These are phyloP conservation scores for Phoma sp. DNA, from an alignment of 2,329 filamentous ascomycete species.

Conservation along the genomic window DNA sequence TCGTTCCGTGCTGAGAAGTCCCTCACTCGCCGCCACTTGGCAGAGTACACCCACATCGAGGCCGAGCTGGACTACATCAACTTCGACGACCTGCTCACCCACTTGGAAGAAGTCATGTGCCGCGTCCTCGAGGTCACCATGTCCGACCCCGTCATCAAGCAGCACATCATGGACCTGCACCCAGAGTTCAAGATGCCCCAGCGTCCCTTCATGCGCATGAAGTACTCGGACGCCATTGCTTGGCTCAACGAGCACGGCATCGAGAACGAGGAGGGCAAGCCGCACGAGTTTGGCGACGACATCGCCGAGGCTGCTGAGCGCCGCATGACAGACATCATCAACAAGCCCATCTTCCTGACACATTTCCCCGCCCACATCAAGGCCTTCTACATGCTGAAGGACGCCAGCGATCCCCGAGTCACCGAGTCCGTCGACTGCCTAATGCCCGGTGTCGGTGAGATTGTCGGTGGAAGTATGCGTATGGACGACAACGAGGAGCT, in stretches of 20 bases:
- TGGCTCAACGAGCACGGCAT: conserved; percentile 93
- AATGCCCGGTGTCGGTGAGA: conserved; percentile 96
- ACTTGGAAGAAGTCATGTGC: conserved; percentile 88
- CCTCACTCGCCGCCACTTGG: conserved; percentile 88
- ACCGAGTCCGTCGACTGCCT: conserved; percentile 89
- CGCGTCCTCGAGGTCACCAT: conserved; percentile 80
- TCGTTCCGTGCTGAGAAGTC: conserved; percentile 98
- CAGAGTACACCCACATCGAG: conserved; percentile 97
- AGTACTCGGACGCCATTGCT: conserved; percentile 89
- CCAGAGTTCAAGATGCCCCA: conserved; percentile 82
- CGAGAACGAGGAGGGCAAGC: conserved; percentile 87
- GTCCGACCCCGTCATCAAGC: conserved; percentile 73
- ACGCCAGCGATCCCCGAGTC: conserved; percentile 75
- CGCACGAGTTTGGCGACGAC: conserved; percentile 92
- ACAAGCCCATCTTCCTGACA: conserved; percentile 91
- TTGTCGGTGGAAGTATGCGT: conserved; percentile 95
- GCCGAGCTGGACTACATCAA: conserved; percentile 95
- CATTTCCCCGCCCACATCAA: conserved; percentile 98
- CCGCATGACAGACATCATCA: conserved; percentile 95
- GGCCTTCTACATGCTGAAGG: conserved; percentile 98
- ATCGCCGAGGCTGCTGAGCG: conserved; percentile 98
- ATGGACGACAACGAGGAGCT: conserved; percentile 87
- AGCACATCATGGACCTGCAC: conserved; percentile 84
- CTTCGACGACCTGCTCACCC: conserved; percentile 84
- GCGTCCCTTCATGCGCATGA: conserved; percentile 92